phyloP scores from a whole-genome alignment of 176 grass and related monocot genomes.

The Aegilops bicornis region DNA sequence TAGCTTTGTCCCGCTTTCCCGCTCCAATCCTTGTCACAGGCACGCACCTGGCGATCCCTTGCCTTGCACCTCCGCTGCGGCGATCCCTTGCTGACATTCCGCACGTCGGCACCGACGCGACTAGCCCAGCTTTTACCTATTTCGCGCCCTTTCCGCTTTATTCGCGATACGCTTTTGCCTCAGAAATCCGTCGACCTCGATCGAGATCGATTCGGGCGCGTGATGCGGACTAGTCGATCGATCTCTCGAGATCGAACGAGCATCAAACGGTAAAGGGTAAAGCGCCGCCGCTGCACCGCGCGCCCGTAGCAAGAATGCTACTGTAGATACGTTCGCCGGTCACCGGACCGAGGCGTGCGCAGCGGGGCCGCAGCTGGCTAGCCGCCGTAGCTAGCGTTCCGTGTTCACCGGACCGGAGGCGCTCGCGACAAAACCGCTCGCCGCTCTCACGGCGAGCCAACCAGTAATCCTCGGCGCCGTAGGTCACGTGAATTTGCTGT shows the following conservation, averaged over 20 bases:
- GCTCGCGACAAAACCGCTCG: not conserved
- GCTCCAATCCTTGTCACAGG: not conserved
- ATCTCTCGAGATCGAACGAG: too few relatives aligned
- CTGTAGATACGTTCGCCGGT: too few relatives aligned
- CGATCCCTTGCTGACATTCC: constrained; percentile 11
- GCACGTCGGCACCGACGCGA: constrained; percentile 16
- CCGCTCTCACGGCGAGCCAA: not conserved
- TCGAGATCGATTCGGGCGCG: not conserved
- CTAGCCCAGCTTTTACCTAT: not conserved
- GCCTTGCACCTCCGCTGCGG: not conserved
- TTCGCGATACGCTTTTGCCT: not conserved
- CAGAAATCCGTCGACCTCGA: not conserved
- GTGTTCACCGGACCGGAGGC: not conserved
- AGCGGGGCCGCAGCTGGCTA: too few relatives aligned
- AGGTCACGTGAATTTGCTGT: not conserved
- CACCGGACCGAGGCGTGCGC: too few relatives aligned
- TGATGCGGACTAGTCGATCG: too few relatives aligned
- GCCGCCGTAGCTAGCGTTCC: not conserved
- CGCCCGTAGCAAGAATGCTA: too few relatives aligned
- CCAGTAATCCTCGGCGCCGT: not conserved
- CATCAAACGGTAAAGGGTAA: too few relatives aligned
- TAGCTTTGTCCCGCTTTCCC: not conserved
- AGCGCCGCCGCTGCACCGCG: too few relatives aligned
- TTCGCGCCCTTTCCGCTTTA: not conserved
- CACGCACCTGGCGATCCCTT: not conserved